A percentile compares a stretch with the other conserved stretches of the same genome.
These are phyloP conservation scores for Phytophthora niederhauseri DNA, from an alignment of 352 stramenopile genomes.

Conservation along the genomic window DNA sequence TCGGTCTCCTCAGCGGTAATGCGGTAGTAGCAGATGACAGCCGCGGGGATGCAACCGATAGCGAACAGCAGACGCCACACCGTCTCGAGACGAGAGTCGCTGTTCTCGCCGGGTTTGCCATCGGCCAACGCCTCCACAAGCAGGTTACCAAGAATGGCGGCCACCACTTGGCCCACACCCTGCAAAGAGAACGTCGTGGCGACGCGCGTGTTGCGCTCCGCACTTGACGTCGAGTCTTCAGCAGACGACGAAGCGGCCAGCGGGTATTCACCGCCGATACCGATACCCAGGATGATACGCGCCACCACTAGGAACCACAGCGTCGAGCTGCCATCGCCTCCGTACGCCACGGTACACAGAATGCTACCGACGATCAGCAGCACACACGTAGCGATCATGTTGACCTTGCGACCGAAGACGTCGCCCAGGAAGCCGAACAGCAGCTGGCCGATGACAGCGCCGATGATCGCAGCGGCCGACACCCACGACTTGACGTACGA, in stretches of 20 bases:
- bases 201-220: slow-evolving; percentile 39
- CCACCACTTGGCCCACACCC: slow-evolving; percentile 38
- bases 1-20: slow-evolving; percentile 59
- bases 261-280: slow-evolving; percentile 52
- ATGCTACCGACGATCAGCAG: slow-evolving; percentile 57
- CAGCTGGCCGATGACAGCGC: slow-evolving; percentile 59
- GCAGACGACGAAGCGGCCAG: slow-evolving; percentile 40
- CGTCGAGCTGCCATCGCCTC: slow-evolving; percentile 29
- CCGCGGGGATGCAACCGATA: slow-evolving; percentile 50
- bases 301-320: slow-evolving; percentile 50
- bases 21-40: slow-evolving; percentile 60
- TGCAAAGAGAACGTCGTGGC: slow-evolving; percentile 53
- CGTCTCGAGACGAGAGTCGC: slow-evolving; percentile 46
- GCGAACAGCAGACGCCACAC: slow-evolving; percentile 62
- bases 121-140: slow-evolving; percentile 40
- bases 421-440: slow-evolving; percentile 60
- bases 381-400: slow-evolving; percentile 63
- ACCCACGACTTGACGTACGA: slow-evolving; percentile 59
- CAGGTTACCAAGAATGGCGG: slow-evolving; percentile 45
- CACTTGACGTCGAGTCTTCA: slow-evolving; percentile 37
- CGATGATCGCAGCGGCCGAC: slow-evolving; percentile 55
- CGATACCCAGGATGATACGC: slow-evolving; percentile 49
- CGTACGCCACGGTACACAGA: slow-evolving; percentile 49
- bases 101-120: slow-evolving; percentile 32
- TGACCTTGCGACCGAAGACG: slow-evolving; percentile 58